These are phyloP conservation scores for Erigeron canadensis DNA, from an alignment of 129 eudicot genomes.

Conservation along the genomic window DNA sequence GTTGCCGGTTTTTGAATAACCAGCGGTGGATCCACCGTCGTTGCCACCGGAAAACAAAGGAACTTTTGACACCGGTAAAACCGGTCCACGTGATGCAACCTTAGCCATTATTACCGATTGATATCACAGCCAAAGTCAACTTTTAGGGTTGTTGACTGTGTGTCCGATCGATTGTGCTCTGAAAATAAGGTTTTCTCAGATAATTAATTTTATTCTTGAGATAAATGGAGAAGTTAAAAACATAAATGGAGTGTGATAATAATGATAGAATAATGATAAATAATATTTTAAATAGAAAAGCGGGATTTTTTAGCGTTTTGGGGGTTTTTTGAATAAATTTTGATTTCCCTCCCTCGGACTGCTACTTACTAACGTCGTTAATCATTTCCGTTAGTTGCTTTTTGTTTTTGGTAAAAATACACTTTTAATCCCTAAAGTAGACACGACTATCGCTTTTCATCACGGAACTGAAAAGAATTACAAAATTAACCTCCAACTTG, in stretches of 20 bases:
- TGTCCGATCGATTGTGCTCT: slow-evolving; percentile 26
- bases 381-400: slow-evolving; percentile 14
- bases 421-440: too few relatives aligned
- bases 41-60: slow-evolving; percentile 38
- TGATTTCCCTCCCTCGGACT: slow-evolving; percentile 47
- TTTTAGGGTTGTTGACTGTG: slow-evolving; percentile 3
- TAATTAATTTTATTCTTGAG: background rate
- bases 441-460: too few relatives aligned
- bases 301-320: slow-evolving; percentile 24
- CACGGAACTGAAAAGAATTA: too few relatives aligned
- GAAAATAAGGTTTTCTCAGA: slow-evolving; percentile 25
- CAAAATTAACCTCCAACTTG: too few relatives aligned
- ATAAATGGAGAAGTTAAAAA: background rate
- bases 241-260: background rate
- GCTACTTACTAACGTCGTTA: slow-evolving; percentile 29
- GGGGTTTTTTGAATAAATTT: slow-evolving; percentile 31
- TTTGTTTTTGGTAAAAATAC: too few relatives aligned
- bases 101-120: slow-evolving; percentile 54
- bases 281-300: slow-evolving; percentile 9
- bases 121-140: slow-evolving; percentile 14
- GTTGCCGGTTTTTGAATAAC: slow-evolving; percentile 37
- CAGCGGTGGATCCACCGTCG: slow-evolving; percentile 37
- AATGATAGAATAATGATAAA: too few relatives aligned
- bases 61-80: slow-evolving; percentile 40
- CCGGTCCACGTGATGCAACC: slow-evolving; percentile 61